These are phyloP conservation scores for Cladosporium sphaerospermum DNA, from an alignment of 2,329 filamentous ascomycete genomes.

Conservation along the genomic window DNA sequence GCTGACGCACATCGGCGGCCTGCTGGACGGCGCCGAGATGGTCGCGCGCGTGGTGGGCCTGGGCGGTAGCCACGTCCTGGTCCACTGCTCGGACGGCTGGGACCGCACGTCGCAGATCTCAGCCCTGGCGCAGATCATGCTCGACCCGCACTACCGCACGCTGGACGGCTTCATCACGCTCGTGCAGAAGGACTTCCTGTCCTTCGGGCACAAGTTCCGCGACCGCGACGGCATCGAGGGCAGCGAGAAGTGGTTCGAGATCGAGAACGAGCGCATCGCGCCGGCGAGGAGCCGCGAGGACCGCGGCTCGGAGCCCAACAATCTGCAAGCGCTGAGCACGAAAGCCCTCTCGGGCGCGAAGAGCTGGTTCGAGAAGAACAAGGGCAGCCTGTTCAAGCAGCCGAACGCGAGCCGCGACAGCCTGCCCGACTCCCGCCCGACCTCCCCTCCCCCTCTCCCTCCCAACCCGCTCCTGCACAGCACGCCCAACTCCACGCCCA, in stretches of 20 bases:
- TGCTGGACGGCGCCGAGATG: slow-evolving; percentile 76
- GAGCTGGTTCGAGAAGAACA: slow-evolving; percentile 78
- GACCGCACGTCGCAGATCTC: slow-evolving; percentile 94
- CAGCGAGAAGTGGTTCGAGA: slow-evolving; percentile 88
- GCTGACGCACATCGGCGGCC: slow-evolving; percentile 79
- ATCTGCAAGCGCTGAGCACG: slow-evolving; percentile 52
- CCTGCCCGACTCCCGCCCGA: slow-evolving; percentile 48
- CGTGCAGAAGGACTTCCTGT: slow-evolving; percentile 95
- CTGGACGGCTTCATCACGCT: slow-evolving; percentile 90
- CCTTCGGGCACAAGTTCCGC: slow-evolving; percentile 96
- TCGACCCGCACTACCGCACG: slow-evolving; percentile 93
- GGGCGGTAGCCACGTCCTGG: slow-evolving; percentile 87
- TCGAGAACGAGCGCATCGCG: slow-evolving; percentile 73
- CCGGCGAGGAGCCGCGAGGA: slow-evolving; percentile 30
- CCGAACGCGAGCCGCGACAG: slow-evolving; percentile 57
- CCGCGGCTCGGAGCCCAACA: slow-evolving; percentile 38
- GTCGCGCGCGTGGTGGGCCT: slow-evolving; percentile 86
- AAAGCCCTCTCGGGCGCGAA: slow-evolving; percentile 65
- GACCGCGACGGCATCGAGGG: slow-evolving; percentile 82
- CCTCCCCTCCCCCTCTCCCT: slow-evolving; percentile 21
- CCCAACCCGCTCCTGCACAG: slow-evolving; percentile 45
- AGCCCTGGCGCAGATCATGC: slow-evolving; percentile 82
- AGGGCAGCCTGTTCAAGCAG: slow-evolving; percentile 26
- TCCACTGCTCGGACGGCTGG: slow-evolving; percentile 98
- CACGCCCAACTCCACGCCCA: slow-evolving; percentile 19